Percentiles rank a stretch among this genome's conserved stretches.
These are phyloP conservation scores for Schwanniomyces vanrijiae DNA, from an alignment of 805 yeast genomes.

Conservation along the genomic window DNA sequence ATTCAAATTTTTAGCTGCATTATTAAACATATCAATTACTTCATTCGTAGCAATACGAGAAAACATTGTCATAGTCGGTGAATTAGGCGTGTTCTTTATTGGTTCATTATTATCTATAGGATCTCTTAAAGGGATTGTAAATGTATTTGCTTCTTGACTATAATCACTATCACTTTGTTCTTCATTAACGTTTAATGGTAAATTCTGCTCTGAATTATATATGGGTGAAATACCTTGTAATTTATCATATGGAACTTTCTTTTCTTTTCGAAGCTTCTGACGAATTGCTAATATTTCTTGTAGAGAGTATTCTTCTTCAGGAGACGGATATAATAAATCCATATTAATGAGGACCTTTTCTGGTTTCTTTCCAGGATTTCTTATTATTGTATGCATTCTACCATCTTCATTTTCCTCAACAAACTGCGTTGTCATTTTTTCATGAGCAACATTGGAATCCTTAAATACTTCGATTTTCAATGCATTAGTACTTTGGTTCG, in stretches of 20 bases:
- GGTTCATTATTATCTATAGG: slow-evolving; percentile 13
- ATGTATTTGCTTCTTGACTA: slow-evolving; percentile 25
- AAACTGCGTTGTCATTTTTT: slow-evolving; percentile 23
- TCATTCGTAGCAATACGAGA: slow-evolving; percentile 77
- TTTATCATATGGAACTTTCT: background rate
- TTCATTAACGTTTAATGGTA: background rate
- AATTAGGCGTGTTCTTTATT: slow-evolving; percentile 37
- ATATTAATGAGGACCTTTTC: slow-evolving; percentile 64
- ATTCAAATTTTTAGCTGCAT: slow-evolving; percentile 35
- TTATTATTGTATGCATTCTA: slow-evolving; percentile 44
- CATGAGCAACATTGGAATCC: slow-evolving; percentile 15
- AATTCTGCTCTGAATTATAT: background rate
- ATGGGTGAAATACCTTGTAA: too few species aligned
- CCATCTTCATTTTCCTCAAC: slow-evolving; percentile 50
- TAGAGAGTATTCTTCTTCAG: slow-evolving; percentile 54
- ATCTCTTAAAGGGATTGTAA: slow-evolving; percentile 48
- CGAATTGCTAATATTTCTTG: slow-evolving; percentile 63
- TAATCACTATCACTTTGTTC: background rate
- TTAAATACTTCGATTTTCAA: slow-evolving; percentile 30
- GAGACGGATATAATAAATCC: slow-evolving; percentile 50
- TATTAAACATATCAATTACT: slow-evolving; percentile 73
- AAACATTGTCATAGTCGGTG: slow-evolving; percentile 79
- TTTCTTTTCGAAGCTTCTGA: slow-evolving; percentile 24
- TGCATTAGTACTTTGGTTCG: slow-evolving; percentile 17
- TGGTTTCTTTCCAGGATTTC: slow-evolving; percentile 55